Evolutionary conservation across 2,329 filamentous ascomycete genomes (phyloP).

Genomic region (Gliomastix tumulicola): DNA sequence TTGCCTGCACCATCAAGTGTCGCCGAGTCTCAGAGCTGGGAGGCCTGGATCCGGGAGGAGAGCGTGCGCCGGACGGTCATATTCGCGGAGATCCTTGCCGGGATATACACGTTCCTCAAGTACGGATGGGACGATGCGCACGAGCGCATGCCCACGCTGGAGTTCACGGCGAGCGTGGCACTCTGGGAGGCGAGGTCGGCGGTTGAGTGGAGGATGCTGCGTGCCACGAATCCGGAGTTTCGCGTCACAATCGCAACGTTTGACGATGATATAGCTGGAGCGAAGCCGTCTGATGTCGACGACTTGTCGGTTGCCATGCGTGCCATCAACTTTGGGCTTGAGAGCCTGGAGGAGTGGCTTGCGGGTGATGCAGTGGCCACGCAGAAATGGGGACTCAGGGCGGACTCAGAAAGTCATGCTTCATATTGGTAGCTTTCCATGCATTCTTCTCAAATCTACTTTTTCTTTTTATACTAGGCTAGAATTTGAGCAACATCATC

Average conservation of each 20-base stretch:
- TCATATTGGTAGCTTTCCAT: no score
- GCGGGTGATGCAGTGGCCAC: neutral
- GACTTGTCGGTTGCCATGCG: neutral
- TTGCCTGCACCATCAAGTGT: no score
- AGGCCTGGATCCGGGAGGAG: slow-evolving; percentile 4
- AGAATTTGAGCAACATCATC: no score
- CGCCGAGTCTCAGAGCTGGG: neutral
- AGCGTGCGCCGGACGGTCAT: slow-evolving; percentile 5
- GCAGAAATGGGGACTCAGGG: slow-evolving; percentile 1
- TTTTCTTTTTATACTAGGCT: no score
- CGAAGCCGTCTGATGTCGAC: neutral
- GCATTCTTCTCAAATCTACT: no score
- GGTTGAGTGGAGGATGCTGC: neutral
- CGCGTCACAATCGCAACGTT: neutral
- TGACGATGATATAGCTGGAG: slow-evolving; percentile 1
- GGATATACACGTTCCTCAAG: slow-evolving; percentile 3
- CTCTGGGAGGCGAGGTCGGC: slow-evolving; percentile 6
- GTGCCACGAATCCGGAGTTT: neutral
- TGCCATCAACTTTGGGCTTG: neutral
- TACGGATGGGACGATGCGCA: slow-evolving; percentile 5
- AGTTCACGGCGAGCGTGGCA: slow-evolving; percentile 5
- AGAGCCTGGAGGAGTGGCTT: neutral
- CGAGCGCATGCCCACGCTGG: slow-evolving; percentile 2
- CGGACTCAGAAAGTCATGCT: neutral
- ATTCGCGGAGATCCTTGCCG: slow-evolving; percentile 1